These are phyloP conservation scores for Massarina eburnea DNA, from an alignment of 2,329 filamentous ascomycete species.

Conservation along the genomic window DNA sequence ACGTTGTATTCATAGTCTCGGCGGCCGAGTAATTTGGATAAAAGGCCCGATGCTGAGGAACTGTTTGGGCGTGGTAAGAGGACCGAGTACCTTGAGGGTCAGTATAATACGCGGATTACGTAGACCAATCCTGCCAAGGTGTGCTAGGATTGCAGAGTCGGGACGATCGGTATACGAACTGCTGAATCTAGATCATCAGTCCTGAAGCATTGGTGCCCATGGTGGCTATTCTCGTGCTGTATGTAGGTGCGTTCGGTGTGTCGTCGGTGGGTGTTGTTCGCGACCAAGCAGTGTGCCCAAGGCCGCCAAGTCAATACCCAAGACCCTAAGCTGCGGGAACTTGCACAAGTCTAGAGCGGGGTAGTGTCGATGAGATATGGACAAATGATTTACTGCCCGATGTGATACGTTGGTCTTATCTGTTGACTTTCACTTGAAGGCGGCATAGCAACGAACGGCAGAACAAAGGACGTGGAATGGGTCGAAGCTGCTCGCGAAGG, in stretches of 20 bases:
- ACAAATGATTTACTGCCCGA: not conserved
- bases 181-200: no score
- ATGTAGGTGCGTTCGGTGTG: not conserved
- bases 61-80: no score
- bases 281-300: not conserved
- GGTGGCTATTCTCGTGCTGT: not conserved
- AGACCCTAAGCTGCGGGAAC: slow-evolving; percentile 2
- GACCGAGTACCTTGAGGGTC: no score
- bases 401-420: not conserved
- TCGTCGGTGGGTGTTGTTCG: not conserved
- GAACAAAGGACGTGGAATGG: not conserved
- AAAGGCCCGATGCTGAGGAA: no score
- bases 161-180: no score
- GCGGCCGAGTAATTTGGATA: no score
- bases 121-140: no score
- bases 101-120: no score
- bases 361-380: not conserved
- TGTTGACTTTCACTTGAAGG: not conserved
- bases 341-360: slow-evolving; percentile 1
- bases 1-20: no score
- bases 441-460: not conserved
- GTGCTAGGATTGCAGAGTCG: no score
- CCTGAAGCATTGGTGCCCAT: no score
- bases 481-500: no score
- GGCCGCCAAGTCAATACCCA: slow-evolving; percentile 10